Conservation (phyloP, 768 basidiomycete genomes). For the Rhodotorula paludigena region DNA sequence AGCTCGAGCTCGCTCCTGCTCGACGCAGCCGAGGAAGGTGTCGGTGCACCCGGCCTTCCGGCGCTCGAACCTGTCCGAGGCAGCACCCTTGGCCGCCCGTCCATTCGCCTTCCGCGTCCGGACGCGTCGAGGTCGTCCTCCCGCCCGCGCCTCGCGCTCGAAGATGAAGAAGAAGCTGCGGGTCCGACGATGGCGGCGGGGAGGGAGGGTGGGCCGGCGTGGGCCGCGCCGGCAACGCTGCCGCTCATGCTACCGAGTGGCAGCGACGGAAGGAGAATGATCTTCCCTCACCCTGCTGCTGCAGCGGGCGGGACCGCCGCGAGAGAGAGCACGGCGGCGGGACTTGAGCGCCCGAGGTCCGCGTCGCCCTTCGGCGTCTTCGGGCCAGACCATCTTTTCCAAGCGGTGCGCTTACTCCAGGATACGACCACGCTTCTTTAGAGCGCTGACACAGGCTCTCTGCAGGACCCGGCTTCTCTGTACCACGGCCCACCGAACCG, state of each 20-base stretch:
- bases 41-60: too few species aligned
- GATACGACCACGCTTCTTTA: too few species aligned
- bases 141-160: slow-evolving; percentile 2
- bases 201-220: background rate
- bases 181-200: slow-evolving; percentile 2
- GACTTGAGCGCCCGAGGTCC: background rate
- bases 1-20: too few species aligned
- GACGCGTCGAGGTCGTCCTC: background rate
- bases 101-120: background rate
- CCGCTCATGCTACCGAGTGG: slow-evolving; percentile 30
- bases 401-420: too few species aligned
- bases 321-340: too few species aligned
- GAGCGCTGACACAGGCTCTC: too few species aligned
- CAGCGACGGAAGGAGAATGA: slow-evolving; percentile 15
- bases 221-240: background rate
- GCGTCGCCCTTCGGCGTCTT: background rate
- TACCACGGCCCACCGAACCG: too few species aligned
- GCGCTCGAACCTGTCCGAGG: background rate
- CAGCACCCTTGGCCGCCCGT: background rate
- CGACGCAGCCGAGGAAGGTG: background rate
- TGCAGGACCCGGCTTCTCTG: too few species aligned
- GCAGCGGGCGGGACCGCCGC: background rate
- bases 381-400: background rate
- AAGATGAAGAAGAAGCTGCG: too few species aligned
- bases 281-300: slow-evolving; percentile 20